phyloP scores from a whole-genome alignment of 176 grass and related monocot species.

The Ensete ventricosum region DNA sequence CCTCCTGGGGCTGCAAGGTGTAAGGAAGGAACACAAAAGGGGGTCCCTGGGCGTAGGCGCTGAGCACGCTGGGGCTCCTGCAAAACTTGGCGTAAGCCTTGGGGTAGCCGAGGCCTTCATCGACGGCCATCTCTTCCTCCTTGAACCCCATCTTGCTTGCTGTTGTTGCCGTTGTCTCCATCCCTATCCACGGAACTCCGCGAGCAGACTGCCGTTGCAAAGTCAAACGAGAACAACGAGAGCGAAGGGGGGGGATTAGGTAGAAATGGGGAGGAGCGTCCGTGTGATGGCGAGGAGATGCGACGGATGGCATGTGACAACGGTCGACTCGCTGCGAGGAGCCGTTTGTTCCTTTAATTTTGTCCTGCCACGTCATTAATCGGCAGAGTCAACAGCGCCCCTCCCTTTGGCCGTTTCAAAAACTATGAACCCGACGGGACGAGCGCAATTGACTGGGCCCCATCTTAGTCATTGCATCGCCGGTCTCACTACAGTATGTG shows the following conservation, averaged over 20 bases:
- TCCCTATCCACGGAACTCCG: too few relatives aligned
- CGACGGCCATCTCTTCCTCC: slow-evolving; percentile 73
- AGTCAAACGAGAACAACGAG: too few relatives aligned
- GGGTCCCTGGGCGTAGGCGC: slow-evolving; percentile 58
- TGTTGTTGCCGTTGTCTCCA: not conserved
- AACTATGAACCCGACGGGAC: not conserved
- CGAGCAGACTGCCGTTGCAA: too few relatives aligned
- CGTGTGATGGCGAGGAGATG: not conserved
- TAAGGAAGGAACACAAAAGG: slow-evolving; percentile 76
- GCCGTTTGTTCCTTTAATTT: not conserved
- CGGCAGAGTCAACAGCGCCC: too few relatives aligned
- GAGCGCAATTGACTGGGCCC: too few relatives aligned
- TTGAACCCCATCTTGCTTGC: slow-evolving; percentile 27
- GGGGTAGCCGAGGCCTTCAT: slow-evolving; percentile 60
- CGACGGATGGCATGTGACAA: not conserved
- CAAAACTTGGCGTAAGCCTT: slow-evolving; percentile 83
- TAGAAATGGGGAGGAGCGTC: too few relatives aligned
- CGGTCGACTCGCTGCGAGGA: not conserved
- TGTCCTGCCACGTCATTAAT: not conserved
- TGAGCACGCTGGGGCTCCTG: slow-evolving; percentile 27
- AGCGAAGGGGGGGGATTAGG: too few relatives aligned
- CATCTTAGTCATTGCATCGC: too few relatives aligned
- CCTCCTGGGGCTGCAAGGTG: slow-evolving; percentile 81
- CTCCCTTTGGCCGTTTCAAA: not conserved
- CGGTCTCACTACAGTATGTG: too few relatives aligned